phyloP scores from a whole-genome alignment of 2,329 filamentous ascomycete species.

The Fusarium tuaranense region DNA sequence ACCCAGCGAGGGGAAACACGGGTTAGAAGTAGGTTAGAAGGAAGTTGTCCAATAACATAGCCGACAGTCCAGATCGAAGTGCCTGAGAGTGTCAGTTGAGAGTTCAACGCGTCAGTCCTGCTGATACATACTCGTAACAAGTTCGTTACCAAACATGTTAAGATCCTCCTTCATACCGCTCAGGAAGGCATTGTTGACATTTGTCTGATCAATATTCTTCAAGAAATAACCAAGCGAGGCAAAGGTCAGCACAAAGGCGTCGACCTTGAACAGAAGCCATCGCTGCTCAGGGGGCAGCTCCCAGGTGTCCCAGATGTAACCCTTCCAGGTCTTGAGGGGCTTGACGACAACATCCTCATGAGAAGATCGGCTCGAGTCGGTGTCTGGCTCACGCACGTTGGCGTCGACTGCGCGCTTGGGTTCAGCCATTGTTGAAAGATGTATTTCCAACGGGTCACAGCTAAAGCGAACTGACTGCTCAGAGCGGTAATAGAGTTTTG shows the following conservation, averaged over 20 bases:
- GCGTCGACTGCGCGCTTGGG: neutral
- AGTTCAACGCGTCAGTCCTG: neutral
- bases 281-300: constrained; percentile 49
- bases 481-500: neutral
- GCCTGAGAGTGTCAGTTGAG: neutral
- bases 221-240: constrained; percentile 50
- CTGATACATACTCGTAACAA: constrained; percentile 34
- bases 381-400: neutral
- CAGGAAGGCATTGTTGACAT: constrained; percentile 53
- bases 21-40: constrained; percentile 27
- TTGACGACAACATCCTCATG: neutral
- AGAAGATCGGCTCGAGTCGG: neutral
- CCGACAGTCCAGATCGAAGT: constrained; percentile 32
- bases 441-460: neutral
- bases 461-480: neutral
- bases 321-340: constrained; percentile 46
- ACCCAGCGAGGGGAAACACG: constrained; percentile 29
- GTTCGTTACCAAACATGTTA: constrained; percentile 32
- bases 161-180: constrained; percentile 42
- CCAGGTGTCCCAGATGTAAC: constrained; percentile 53
- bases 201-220: constrained; percentile 54
- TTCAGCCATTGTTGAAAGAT: constrained; percentile 7
- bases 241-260: constrained; percentile 51
- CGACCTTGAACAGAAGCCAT: constrained; percentile 49
- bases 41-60: constrained; percentile 34